phyloP scores from a whole-genome alignment of 2,329 filamentous ascomycete genomes.

The Hypoxylon sp. region DNA sequence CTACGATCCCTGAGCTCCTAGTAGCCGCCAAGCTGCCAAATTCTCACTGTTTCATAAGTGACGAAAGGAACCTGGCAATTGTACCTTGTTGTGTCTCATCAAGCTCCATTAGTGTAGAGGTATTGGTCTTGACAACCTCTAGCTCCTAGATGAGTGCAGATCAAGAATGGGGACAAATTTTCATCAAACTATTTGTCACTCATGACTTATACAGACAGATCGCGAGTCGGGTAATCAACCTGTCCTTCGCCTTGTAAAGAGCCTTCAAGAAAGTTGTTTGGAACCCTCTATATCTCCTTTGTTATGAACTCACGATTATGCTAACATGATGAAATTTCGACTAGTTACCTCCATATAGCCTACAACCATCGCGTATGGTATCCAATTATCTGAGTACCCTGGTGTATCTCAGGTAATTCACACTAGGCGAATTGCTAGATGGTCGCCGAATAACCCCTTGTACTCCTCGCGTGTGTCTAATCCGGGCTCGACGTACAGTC shows the following conservation, averaged over 20 bases:
- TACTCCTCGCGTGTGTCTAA: background rate
- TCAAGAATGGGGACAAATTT: background rate
- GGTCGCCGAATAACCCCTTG: background rate
- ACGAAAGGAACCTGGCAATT: background rate
- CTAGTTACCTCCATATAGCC: background rate
- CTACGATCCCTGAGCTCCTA: slow-evolving; percentile 2
- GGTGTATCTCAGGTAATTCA: slow-evolving; percentile 2
- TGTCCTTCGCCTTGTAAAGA: background rate
- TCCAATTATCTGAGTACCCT: background rate
- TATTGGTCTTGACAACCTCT: background rate
- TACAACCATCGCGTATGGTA: background rate
- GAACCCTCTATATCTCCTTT: background rate
- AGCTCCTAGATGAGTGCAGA: background rate
- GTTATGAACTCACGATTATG: background rate
- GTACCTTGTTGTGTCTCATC: background rate
- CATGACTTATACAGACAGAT: background rate
- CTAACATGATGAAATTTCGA: background rate
- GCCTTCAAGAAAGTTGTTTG: background rate
- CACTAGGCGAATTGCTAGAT: background rate
- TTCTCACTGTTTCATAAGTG: background rate
- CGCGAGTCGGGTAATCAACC: background rate
- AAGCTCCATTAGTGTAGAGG: background rate
- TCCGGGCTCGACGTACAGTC: slow-evolving; percentile 10
- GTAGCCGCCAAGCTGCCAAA: background rate
- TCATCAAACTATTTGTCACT: background rate